A percentile compares a stretch with the other conserved stretches of the same genome.
Evolutionary conservation across 169 alveolate genomes (phyloP).

Genomic region (Eimeria necatrix): DNA sequence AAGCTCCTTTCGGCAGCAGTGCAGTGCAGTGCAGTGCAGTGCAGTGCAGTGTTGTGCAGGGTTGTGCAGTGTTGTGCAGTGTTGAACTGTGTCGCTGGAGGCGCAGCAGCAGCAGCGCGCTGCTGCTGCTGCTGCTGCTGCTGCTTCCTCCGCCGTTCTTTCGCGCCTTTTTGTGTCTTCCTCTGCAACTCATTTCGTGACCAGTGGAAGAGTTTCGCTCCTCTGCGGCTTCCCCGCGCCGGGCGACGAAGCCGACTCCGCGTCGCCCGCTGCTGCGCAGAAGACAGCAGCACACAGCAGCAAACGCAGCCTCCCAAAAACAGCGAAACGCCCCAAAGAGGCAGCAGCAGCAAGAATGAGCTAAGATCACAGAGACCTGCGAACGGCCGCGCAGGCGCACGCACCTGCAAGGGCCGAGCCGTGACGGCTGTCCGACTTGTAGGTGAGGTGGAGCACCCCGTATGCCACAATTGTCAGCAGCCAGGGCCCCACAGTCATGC

Average conservation of each 20-base stretch:
- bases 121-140: background rate
- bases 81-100: no score
- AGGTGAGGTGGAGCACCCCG: conserved; percentile 88
- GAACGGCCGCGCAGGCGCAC: background rate
- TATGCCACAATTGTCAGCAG: conserved; percentile 85
- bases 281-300: background rate
- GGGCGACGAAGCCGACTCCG: background rate
- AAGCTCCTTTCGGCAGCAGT: no score
- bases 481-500: conserved; percentile 91
- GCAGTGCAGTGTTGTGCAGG: no score
- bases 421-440: conserved; percentile 68
- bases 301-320: no score
- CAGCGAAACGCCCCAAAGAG: background rate
- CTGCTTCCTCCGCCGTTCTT: background rate
- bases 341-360: background rate
- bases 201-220: conserved; percentile 8
- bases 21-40: no score
- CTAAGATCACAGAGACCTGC: background rate
- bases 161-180: background rate
- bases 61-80: no score
- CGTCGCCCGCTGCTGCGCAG: background rate
- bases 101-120: no score
- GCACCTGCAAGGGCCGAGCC: conserved; percentile 25
- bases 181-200: background rate
- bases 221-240: background rate